phyloP scores from a whole-genome alignment of 768 basidiomycete species.

The Suillus luteus region DNA sequence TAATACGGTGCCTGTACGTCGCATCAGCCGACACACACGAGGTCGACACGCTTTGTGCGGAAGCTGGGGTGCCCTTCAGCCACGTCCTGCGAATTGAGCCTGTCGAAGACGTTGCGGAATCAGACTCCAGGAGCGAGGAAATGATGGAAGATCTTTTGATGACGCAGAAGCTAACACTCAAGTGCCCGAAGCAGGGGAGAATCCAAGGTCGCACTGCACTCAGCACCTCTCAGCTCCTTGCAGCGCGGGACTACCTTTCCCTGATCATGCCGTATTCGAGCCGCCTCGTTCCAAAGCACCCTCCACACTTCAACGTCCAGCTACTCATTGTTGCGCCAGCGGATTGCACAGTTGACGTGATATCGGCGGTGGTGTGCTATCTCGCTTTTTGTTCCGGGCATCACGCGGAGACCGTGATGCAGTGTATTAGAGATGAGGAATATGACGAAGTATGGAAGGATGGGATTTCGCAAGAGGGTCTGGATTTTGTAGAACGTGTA shows the following conservation, averaged over 20 bases:
- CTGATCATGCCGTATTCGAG: constrained; percentile 38
- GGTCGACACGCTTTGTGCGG: constrained; percentile 14
- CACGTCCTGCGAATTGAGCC: constrained; percentile 24
- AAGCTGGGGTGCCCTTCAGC: constrained; percentile 18
- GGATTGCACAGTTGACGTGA: constrained; percentile 32
- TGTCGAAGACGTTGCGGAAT: background rate
- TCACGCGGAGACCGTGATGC: constrained; percentile 24
- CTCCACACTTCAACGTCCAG: constrained; percentile 15
- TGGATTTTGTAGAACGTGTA: constrained; percentile 27
- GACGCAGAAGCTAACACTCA: constrained; percentile 10
- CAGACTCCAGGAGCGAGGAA: constrained; percentile 5
- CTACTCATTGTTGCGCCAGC: constrained; percentile 32
- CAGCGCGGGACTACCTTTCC: constrained; percentile 46
- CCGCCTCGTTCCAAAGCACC: constrained; percentile 10
- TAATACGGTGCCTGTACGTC: constrained; percentile 21
- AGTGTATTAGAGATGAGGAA: constrained; percentile 26
- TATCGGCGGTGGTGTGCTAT: constrained; percentile 31
- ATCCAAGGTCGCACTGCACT: constrained; percentile 25
- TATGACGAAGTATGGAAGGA: constrained; percentile 32
- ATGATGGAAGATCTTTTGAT: background rate
- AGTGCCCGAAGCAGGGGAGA: background rate
- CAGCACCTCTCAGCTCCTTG: constrained; percentile 37
- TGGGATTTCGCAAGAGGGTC: constrained; percentile 26
- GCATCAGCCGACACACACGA: constrained; percentile 23
- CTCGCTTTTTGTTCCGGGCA: constrained; percentile 29